Evolutionary conservation across 768 basidiomycete species (phyloP), one percentile per base, ranked within the genome.

Genomic region (Daedaleopsis sinensis): DNA sequence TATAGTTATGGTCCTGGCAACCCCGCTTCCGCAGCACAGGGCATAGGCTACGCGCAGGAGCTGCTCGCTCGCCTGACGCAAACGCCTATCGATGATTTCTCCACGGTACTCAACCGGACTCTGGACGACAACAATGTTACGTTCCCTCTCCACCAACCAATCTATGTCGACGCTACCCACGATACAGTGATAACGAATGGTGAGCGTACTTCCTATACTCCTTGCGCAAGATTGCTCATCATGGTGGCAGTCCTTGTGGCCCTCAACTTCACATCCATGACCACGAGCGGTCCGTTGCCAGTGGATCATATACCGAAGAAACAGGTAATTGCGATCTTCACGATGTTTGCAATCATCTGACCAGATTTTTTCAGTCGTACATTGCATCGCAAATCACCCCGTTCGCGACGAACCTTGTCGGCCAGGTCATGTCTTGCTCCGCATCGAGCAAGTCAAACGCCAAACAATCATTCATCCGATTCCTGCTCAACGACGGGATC

Each of bases 401-500:
- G 2, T 83, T 84, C 67, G 79, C 78, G 0, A 71, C 80, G n/a
- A 79, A 82, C 66, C 70, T 83, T 39, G 78, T 80, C 27, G 75
- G 77, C 37, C 82, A 84, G 61, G 74, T 83, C 9, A 68, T 82
- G 39, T 70, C 73, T 12, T 83, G 80, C 66, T 70, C 73, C 36
- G 71, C 67, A 47, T 61, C 63, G 8, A 52, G 63, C 44, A 58
- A 68, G 23, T 65, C 71, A 6, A 70, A 73, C 15, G 68, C 76
- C 56, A 59, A 57, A 52, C 44, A 60, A 32, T 58, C 58, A 37
- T 67, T 57, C 63, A 77, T 82, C 59, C 72, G 82, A 18, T 76
- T 79, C 70, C 73, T 82, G 49, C 71, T 82, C 24, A 84, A 84
- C 66, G 83, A 84, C 65, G 82, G 73, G 2, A 74, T 79, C 4